A percentile compares a stretch with the other conserved stretches of the same genome.
Conservation (phyloP, 2,329 filamentous ascomycete species). For the Cladosporium halotolerans region DNA sequence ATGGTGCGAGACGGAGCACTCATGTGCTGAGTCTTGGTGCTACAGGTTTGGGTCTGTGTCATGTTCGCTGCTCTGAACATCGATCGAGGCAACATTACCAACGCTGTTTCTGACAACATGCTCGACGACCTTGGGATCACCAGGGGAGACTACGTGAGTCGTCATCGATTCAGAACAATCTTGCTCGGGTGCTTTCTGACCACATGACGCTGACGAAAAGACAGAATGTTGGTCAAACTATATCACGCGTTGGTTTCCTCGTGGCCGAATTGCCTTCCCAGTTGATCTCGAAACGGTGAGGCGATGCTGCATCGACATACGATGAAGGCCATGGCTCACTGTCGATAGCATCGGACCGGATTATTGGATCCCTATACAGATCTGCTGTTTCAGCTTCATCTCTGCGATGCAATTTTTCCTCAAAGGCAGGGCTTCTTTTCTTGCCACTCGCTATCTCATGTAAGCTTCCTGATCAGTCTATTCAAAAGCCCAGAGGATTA, state of each 20-base stretch:
- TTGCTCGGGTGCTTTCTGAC: no score
- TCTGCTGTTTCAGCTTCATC: slow-evolving; percentile 30
- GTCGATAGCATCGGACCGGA: slow-evolving; percentile 35
- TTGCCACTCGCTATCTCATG: slow-evolving; percentile 1
- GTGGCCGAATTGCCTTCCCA: slow-evolving; percentile 45
- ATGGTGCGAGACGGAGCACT: no score
- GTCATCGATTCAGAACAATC: slow-evolving; percentile 12
- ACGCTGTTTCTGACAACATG: slow-evolving; percentile 20
- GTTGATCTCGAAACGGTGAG: slow-evolving; percentile 43
- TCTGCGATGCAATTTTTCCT: slow-evolving; percentile 33
- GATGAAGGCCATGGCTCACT: slow-evolving; percentile 16
- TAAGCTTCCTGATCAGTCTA: not conserved
- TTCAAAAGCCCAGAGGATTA: not conserved
- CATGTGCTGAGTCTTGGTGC: not conserved
- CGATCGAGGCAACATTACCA: not conserved
- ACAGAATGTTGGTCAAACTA: slow-evolving; percentile 22
- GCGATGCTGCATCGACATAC: no score
- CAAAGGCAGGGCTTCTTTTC: slow-evolving; percentile 15
- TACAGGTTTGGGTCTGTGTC: not conserved
- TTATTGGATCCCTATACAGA: slow-evolving; percentile 33
- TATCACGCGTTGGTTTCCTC: slow-evolving; percentile 40
- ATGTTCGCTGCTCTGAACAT: slow-evolving; percentile 1
- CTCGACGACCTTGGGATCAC: slow-evolving; percentile 35
- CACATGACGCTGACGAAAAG: not conserved
- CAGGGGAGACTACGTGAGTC: slow-evolving; percentile 41